phyloP scores from a whole-genome alignment of 441 rosid species.

The Metrosideros polymorpha region DNA sequence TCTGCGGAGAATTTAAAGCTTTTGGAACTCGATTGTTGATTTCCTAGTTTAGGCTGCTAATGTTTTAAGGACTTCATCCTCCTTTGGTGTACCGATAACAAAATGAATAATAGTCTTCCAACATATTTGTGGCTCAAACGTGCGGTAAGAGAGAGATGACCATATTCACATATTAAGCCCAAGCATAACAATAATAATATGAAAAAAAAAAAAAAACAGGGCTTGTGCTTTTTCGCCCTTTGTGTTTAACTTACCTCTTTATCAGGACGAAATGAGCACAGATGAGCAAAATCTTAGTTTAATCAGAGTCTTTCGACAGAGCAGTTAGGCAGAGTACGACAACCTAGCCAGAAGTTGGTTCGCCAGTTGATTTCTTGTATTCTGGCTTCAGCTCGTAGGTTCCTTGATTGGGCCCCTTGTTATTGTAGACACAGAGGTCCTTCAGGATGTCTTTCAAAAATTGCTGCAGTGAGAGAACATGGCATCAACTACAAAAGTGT shows the following conservation, averaged over 20 bases:
- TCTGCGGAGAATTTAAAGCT: not conserved
- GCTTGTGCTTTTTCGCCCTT: not conserved
- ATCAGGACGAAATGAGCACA: not conserved
- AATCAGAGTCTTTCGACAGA: not conserved
- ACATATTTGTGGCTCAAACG: not conserved
- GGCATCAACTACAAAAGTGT: not conserved
- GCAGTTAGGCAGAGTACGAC: not conserved
- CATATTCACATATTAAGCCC: not conserved
- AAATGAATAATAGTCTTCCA: not conserved
- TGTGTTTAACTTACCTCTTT: not conserved
- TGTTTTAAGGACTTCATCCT: not conserved
- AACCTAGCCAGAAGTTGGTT: slow-evolving; percentile 9
- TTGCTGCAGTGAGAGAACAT: slow-evolving; percentile 31
- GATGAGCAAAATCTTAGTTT: not conserved
- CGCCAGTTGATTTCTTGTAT: slow-evolving; percentile 33
- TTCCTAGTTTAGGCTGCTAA: not conserved
- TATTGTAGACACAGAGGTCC: slow-evolving; percentile 61
- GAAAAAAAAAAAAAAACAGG: no score
- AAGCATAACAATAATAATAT: not conserved
- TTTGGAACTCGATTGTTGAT: not conserved
- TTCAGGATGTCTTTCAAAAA: slow-evolving; percentile 57
- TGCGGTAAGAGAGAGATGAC: not conserved
- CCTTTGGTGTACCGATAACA: not conserved
- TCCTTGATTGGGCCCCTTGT: slow-evolving; percentile 62
- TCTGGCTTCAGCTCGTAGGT: slow-evolving; percentile 59